phyloP scores from a whole-genome alignment of 805 yeast genomes.

The Babjeviella inositovora region DNA sequence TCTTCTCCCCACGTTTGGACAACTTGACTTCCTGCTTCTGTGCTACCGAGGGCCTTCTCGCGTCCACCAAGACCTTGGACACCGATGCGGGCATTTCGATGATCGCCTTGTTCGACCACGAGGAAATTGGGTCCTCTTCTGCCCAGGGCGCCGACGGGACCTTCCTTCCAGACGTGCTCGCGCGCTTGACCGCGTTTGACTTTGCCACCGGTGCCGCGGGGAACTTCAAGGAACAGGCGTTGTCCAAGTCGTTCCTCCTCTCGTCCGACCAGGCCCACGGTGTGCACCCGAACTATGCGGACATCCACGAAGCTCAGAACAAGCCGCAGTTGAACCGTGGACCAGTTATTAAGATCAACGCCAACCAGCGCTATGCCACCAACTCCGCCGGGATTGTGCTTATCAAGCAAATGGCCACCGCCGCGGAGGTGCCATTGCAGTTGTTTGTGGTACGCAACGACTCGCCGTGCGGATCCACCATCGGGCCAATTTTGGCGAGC shows the following conservation, averaged over 20 bases:
- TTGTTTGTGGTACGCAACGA: conserved; percentile 87
- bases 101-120: conserved; percentile 85
- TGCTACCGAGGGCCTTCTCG: conserved; percentile 55
- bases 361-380: conserved; percentile 91
- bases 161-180: conserved; percentile 65
- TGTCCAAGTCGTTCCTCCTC: conserved; percentile 69
- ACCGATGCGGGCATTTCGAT: conserved; percentile 47
- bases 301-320: conserved; percentile 62
- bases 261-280: conserved; percentile 98
- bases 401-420: conserved; percentile 53
- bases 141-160: conserved; percentile 97
- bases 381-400: conserved; percentile 81
- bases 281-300: conserved; percentile 81
- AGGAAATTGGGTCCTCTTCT: conserved; percentile 84
- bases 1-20: conserved; percentile 84
- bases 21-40: conserved; percentile 80
- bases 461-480: conserved; percentile 91
- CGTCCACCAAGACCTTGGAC: conserved; percentile 21
- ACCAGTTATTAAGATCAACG: conserved; percentile 86
- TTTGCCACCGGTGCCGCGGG: conserved; percentile 9
- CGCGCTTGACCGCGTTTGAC: conserved; percentile 40
- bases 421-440: conserved; percentile 68
- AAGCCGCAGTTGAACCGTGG: conserved; percentile 76
- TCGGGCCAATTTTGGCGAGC: conserved; percentile 86
- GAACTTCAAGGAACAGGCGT: conserved; percentile 30